Conservation (phyloP, 306 rosid species). For the Boehmeria nivea region DNA sequence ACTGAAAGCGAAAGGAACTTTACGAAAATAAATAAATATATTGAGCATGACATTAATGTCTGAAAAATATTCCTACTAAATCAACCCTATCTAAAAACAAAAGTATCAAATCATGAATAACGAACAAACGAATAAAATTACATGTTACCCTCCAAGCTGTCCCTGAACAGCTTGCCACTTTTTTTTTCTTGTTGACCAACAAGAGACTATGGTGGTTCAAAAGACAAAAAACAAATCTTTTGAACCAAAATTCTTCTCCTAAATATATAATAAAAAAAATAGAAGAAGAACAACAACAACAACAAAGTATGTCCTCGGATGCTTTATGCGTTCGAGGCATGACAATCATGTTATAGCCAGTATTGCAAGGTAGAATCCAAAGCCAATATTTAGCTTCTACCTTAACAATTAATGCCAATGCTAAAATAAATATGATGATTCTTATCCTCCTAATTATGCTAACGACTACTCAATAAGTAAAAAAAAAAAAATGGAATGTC, state of each 20-base stretch:
- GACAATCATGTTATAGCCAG: constrained; percentile 37
- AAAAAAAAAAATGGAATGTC: constrained; percentile 10
- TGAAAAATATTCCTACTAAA: constrained; percentile 32
- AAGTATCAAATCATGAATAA: constrained; percentile 37
- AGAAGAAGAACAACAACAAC: constrained; percentile 18
- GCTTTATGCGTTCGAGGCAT: constrained; percentile 67
- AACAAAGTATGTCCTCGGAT: constrained; percentile 60
- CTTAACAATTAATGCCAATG: constrained; percentile 28
- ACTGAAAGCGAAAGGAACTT: constrained; percentile 36
- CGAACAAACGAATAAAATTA: constrained; percentile 21
- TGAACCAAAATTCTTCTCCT: constrained; percentile 35
- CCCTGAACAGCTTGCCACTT: constrained; percentile 39
- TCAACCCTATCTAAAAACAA: constrained; percentile 28
- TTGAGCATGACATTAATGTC: constrained; percentile 21
- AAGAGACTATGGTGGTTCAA: constrained; percentile 40
- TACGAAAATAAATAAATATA: constrained; percentile 1
- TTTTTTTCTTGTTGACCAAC: constrained; percentile 37
- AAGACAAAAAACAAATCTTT: constrained; percentile 74
- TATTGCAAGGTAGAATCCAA: constrained; percentile 74
- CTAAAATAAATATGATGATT: constrained; percentile 39
- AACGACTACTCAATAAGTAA: constrained; percentile 17
- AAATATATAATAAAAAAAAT: constrained; percentile 16
- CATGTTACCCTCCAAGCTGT: constrained; percentile 45
- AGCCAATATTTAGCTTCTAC: constrained; percentile 51
- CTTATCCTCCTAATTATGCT: constrained; percentile 36